Conservation (phyloP, 2,329 filamentous ascomycete genomes). For the Phaeophleospora eucalypticola region DNA sequence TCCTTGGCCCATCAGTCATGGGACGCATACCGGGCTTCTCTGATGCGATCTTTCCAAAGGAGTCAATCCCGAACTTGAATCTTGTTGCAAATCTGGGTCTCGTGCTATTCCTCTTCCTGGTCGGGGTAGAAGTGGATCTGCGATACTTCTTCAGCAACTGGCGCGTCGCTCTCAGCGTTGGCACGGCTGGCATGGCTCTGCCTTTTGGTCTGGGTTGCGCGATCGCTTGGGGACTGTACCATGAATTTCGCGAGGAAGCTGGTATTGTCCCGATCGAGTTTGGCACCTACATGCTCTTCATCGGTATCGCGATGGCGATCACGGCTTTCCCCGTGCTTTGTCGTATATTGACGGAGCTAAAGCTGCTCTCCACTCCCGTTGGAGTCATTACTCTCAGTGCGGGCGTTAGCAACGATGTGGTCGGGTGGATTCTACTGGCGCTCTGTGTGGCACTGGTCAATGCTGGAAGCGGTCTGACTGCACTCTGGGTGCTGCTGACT, state of each 20-base stretch:
- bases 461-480: conserved; percentile 73
- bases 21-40: conserved; percentile 78
- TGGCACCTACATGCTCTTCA: conserved; percentile 67
- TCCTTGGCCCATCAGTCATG: conserved; percentile 84
- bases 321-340: conserved; percentile 88
- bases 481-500: conserved; percentile 77
- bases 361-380: conserved; percentile 75
- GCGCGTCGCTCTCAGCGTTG: conserved; percentile 73
- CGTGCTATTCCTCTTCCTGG: conserved; percentile 80
- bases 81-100: conserved; percentile 80
- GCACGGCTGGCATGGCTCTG: conserved; percentile 71
- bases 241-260: conserved; percentile 61
- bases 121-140: conserved; percentile 82
- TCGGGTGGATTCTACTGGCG: conserved; percentile 86
- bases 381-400: conserved; percentile 86
- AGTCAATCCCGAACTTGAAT: conserved; percentile 69
- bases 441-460: conserved; percentile 93
- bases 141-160: conserved; percentile 74
- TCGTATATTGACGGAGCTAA: conserved; percentile 86
- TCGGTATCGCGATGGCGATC: conserved; percentile 90
- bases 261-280: conserved; percentile 57
- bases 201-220: conserved; percentile 79
- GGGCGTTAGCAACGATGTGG: conserved; percentile 88
- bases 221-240: conserved; percentile 75
- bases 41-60: conserved; percentile 68